Evolutionary conservation across 2,329 filamentous ascomycete species (phyloP), one percentile per base, ranked within the genome.

Genomic region (Arthrobotrys conoides): DNA sequence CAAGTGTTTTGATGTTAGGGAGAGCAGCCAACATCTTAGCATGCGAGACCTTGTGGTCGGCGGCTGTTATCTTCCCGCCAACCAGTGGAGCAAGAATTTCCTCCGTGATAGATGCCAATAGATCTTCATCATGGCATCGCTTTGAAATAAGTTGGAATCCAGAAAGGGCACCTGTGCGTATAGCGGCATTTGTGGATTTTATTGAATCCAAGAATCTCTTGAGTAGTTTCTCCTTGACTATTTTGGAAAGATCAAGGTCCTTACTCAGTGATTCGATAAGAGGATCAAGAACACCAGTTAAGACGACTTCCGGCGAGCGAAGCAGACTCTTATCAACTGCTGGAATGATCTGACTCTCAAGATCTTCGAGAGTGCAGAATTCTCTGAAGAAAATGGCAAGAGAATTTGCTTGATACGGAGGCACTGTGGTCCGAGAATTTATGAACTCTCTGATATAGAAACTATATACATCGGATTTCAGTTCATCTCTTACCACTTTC

Each of bases 161-260:
- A 46, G 88, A 87, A 22, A 94, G 85, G 8, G 93, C 92, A 24
- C 93, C 94, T 79, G 89, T 89, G 71, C 95, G 91, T 79, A 97
- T 93, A 1, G 85, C 85, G 14, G 89, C 86, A 83, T 97, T 98
- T 82, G 92, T 94, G 0, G 96, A 98, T 84, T 97, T 97, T 84
- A 94, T 87, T 83, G 94, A 97, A 48, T 93, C 91, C n/a, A 98
- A 85, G 12, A 99, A 86, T 5, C 94, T 93, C 84, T 97, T 98
- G 44, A 96, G 85, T 41, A 99, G 87, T 79, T 92, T 92, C 27
- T 88, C 87, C 66, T 89, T 88, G 18, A 98, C 87, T 3, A 92
- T 86, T 44, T 90, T 88, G 8, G 95, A 95, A 18, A 98, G 87
- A 82, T 99, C 95, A 81, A 96, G 88, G 5, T 86, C 86, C 30